Percentiles rank a stretch among this genome's conserved stretches.
Conservation (phyloP, 192 early-diverging fungal genomes). For the Coemansia sp. region DNA sequence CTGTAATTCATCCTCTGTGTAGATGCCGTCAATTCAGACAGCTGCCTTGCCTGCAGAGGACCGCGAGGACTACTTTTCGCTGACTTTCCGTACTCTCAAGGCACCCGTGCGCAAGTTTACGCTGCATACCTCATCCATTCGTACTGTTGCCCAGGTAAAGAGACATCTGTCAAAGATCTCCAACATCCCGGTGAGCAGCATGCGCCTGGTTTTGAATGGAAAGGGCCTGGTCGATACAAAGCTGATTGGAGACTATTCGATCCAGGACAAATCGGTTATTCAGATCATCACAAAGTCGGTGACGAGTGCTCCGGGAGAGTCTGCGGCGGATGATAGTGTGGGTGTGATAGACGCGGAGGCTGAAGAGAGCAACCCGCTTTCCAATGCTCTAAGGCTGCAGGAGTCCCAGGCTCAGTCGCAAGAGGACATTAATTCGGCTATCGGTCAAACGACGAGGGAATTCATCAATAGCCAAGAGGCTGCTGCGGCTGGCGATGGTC, state of each 20-base stretch:
- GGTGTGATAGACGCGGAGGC: not conserved
- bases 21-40: slow-evolving; percentile 29
- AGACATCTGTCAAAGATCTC: slow-evolving; percentile 29
- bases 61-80: slow-evolving; percentile 35
- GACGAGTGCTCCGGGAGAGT: not conserved
- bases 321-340: not conserved
- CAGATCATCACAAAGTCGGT: slow-evolving; percentile 38
- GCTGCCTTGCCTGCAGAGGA: slow-evolving; percentile 12
- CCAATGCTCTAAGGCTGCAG: slow-evolving; percentile 14
- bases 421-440: too few species aligned
- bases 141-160: slow-evolving; percentile 42
- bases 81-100: slow-evolving; percentile 40
- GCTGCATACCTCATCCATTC: slow-evolving; percentile 34
- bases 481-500: too few species aligned
- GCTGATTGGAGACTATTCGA: slow-evolving; percentile 42
- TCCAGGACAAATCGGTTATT: slow-evolving; percentile 28
- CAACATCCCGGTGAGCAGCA: slow-evolving; percentile 20
- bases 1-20: not conserved
- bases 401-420: not conserved
- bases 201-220: slow-evolving; percentile 33
- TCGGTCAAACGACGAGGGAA: too few species aligned
- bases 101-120: slow-evolving; percentile 45
- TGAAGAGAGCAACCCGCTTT: slow-evolving; percentile 30
- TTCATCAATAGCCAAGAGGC: too few species aligned
- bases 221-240: slow-evolving; percentile 43